Base-by-base conservation (phyloP, 768 basidiomycete genomes). In the Rubroboletus pulcherrimus region DNA sequence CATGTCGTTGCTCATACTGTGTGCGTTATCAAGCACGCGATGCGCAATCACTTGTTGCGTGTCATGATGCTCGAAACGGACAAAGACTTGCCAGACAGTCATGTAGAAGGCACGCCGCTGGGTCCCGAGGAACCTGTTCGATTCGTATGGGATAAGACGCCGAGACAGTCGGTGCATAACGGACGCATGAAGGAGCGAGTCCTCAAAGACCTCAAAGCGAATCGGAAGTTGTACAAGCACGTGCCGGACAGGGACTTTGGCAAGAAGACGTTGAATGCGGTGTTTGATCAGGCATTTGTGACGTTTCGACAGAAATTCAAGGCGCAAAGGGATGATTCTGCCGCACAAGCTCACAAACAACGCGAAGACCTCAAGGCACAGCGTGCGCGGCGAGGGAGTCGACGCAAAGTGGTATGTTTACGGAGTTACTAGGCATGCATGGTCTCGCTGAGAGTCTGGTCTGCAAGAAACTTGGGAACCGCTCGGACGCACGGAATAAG, bases 131-230 rank as follows among this genome's bases (percentile, higher is more conserved):
- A 84, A n/a, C 80, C 86, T 1, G 75, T 90, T 14, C 84, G 88
- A 19, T 90, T 90, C 59, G 84, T 89, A 5, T 91, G 89, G 89
- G 83, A 86, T 57, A 88, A 87, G 67, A 91, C 89, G 2, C 75
- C 80, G 11, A 87, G 83, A 56, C 86, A 89, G 62, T 90, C 87
- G 1, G 78, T 82, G 19, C 88, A 89, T 63, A 91, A 91, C 55
- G 74, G 77, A 10, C 78, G 80, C 14, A 89, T 89, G 87, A 89
- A 86, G 71, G 70, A 75, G 15, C 82, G 83, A 9, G 67, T 89
- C 8, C 65, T 89, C 21, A 73, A 74, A 8, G 85, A 89, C 64
- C 70, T 91, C 54, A 83, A 78, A 52, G 73, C 77, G 12, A 80
- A 81, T 29, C 78, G 84, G 9, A 72, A 70, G 30, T 53, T 78